Conservation (phyloP, 2,329 filamentous ascomycete species). For the Botrytis elliptica region DNA sequence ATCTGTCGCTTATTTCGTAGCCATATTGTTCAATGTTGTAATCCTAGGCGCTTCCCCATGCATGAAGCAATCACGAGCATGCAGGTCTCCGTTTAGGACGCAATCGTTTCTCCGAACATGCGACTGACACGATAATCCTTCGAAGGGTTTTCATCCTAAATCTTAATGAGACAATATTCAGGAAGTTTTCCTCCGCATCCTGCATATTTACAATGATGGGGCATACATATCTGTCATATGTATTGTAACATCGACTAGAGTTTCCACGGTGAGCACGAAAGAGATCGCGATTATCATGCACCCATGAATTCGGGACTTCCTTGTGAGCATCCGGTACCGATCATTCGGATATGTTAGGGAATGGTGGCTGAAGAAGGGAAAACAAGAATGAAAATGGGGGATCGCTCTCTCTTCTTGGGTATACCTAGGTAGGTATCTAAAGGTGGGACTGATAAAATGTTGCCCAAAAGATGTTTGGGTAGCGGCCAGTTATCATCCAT, state of each 20-base stretch:
- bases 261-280: not conserved
- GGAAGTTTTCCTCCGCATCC: not conserved
- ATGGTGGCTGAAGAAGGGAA: not conserved
- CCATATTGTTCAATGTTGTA: constrained; percentile 3
- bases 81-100: not conserved
- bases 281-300: constrained; percentile 2
- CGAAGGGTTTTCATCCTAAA: not conserved
- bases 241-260: constrained; percentile 3
- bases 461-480: not conserved
- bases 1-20: constrained; percentile 12
- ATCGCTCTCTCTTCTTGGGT: not conserved
- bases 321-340: constrained; percentile 13
- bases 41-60: constrained; percentile 1
- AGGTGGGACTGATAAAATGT: not conserved
- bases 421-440: not conserved
- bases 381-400: not conserved
- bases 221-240: constrained; percentile 1
- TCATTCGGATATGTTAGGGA: not conserved
- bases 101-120: constrained; percentile 8
- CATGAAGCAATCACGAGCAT: constrained; percentile 6
- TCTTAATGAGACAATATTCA: not conserved
- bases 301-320: constrained; percentile 8
- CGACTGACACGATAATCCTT: constrained; percentile 5
- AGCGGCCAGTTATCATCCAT: not conserved
- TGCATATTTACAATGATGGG: constrained; percentile 1